Base-by-base conservation (phyloP, 768 basidiomycete genomes). In the Collybiopsis confluens region DNA sequence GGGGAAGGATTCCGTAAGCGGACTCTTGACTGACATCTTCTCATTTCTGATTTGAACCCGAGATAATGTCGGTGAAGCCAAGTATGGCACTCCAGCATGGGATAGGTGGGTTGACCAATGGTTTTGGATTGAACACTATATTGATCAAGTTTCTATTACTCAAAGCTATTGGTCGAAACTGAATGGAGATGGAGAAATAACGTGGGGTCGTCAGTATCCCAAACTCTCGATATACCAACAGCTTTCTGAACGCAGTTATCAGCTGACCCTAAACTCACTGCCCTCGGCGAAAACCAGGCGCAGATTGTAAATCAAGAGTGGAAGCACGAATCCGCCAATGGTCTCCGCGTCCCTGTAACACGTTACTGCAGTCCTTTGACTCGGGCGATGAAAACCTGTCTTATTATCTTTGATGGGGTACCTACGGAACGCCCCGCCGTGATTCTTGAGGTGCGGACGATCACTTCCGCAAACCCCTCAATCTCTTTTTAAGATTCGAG, bases 1-100 rank as follows among this genome's bases (percentile, higher is more conserved):
- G 89, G 89, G 1, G 72, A 90, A 65, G 89, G 87, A 52, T 80
- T 75, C 60, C 88, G 88, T 88, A 65, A 59, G 85, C 70, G 3
- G 13, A 59, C 30, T 42, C 15, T 47, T 11, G 43, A 42, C 33
- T 52, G 20, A 27, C 21, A 9, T 45, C 6, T 27, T 30, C 23
- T 52, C 41, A 16, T 11, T 4, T 24, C 52, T 30, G 33, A 43
- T 11, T 7, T 20, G 13, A 40, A 16, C 16, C 41, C 9, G 58
- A 89, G 86, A 91, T 68, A 91, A 91, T 58, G 74, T 85, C 0
- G 89, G 71, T 0, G 77, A 78, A 56, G 69, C 70, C 3, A 77
- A 82, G 62, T 86, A 90, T 61, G 80, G 78, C 1, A 73, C 72
- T 0, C 45, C 76, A 66, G 75, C 72, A 2, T 91, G 88, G 88